These are phyloP conservation scores for Calonectria pteridis DNA, from an alignment of 2,329 filamentous ascomycete genomes.

Conservation along the genomic window DNA sequence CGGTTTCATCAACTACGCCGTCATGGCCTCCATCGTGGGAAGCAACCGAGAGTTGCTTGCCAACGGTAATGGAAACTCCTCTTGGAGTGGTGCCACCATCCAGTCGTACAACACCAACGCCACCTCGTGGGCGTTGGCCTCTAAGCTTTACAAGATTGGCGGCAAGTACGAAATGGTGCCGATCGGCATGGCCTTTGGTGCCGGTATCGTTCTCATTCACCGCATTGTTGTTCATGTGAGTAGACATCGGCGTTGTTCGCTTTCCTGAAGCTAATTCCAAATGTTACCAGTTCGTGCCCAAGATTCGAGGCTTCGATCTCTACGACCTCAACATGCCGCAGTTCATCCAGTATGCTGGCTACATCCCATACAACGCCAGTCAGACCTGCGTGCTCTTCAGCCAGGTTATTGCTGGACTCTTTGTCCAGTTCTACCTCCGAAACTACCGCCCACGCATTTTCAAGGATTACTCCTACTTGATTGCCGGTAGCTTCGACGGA, in stretches of 20 bases:
- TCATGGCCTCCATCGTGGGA: constrained; percentile 67
- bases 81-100: constrained; percentile 66
- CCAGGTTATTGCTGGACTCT: constrained; percentile 60
- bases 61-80: constrained; percentile 58
- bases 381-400: constrained; percentile 68
- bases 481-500: constrained; percentile 66
- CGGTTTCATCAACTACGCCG: constrained; percentile 65
- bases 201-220: constrained; percentile 57
- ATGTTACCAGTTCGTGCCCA: constrained; percentile 58
- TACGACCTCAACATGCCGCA: constrained; percentile 64
- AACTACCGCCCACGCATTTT: constrained; percentile 65
- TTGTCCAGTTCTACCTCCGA: constrained; percentile 64
- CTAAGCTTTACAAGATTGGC: constrained; percentile 63
- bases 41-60: constrained; percentile 61
- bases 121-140: constrained; percentile 63
- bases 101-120: constrained; percentile 64
- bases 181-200: constrained; percentile 63
- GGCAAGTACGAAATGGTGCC: constrained; percentile 61
- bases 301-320: constrained; percentile 55
- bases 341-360: constrained; percentile 67
- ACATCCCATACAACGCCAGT: constrained; percentile 65
- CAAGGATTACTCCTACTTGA: constrained; percentile 65
- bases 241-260: neutral
- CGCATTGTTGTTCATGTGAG: constrained; percentile 56
- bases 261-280: neutral